phyloP scores from a whole-genome alignment of 2,329 filamentous ascomycete species.

The Exophiala spinifera region DNA sequence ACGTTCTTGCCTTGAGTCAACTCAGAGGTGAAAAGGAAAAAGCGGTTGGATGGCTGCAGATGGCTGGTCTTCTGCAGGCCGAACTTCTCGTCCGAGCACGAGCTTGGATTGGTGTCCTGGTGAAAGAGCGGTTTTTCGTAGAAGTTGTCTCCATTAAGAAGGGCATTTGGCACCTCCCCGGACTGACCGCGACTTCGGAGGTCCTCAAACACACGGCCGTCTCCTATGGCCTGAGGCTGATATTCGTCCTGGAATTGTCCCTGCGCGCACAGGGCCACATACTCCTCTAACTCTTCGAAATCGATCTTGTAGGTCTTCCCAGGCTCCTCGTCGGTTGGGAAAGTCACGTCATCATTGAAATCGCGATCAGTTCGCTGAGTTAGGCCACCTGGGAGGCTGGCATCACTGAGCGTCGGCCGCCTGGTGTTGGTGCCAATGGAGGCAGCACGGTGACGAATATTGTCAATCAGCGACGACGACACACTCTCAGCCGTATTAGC shows the following conservation, averaged over 20 bases:
- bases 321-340: slow-evolving; percentile 73
- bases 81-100: slow-evolving; percentile 50
- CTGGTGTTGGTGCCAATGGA: slow-evolving; percentile 66
- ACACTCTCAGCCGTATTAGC: slow-evolving; percentile 64
- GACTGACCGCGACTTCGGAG: slow-evolving; percentile 45
- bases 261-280: slow-evolving; percentile 63
- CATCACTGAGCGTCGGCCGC: slow-evolving; percentile 58
- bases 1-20: slow-evolving; percentile 92
- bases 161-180: slow-evolving; percentile 38
- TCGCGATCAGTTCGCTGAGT: slow-evolving; percentile 52
- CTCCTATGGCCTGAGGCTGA: slow-evolving; percentile 31
- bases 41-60: slow-evolving; percentile 65
- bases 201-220: slow-evolving; percentile 60
- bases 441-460: slow-evolving; percentile 57
- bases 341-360: slow-evolving; percentile 76
- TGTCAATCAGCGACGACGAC: slow-evolving; percentile 54
- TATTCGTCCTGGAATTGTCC: slow-evolving; percentile 43
- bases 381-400: slow-evolving; percentile 45
- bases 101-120: slow-evolving; percentile 33
- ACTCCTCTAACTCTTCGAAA: slow-evolving; percentile 91
- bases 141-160: slow-evolving; percentile 27
- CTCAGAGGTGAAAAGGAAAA: slow-evolving; percentile 95
- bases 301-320: slow-evolving; percentile 79
- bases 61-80: not conserved
- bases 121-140: slow-evolving; percentile 30